Evolutionary conservation across 1,284 basidiomycete species (phyloP).

Genomic region (Marasmius fiardii): DNA sequence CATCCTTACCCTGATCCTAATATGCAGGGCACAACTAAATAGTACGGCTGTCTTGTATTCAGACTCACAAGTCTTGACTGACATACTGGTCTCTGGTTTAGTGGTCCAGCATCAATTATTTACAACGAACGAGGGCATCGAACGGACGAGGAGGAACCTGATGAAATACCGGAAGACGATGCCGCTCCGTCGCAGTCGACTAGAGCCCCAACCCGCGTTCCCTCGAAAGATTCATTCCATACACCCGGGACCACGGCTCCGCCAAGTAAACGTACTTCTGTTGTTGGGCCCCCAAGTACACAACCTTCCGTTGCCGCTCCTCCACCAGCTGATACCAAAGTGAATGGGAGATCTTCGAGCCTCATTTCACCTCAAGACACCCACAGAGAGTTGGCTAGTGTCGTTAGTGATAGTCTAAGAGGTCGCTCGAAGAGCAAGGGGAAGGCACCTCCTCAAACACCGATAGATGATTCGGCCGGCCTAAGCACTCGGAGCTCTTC

Average conservation of each 20-base stretch:
- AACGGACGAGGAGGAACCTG: conserved; percentile 65
- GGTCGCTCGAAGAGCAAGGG: conserved; percentile 14
- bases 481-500: conserved; percentile 15
- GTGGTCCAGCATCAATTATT: conserved; percentile 73
- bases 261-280: conserved; percentile 12
- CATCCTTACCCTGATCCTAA: conserved; percentile 5
- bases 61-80: neutral
- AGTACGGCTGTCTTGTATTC: conserved; percentile 41
- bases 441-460: conserved; percentile 13
- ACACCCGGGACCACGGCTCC: conserved; percentile 6
- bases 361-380: neutral
- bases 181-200: conserved; percentile 16
- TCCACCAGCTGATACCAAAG: neutral
- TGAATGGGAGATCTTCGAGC: neutral
- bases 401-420: conserved; percentile 7
- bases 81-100: conserved; percentile 21
- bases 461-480: conserved; percentile 4
- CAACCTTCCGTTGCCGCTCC: neutral
- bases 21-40: conserved; percentile 53
- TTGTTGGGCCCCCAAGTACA: neutral
- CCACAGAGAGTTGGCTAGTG: conserved; percentile 9
- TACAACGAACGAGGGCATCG: conserved; percentile 76
- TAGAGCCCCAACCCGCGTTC: conserved; percentile 15
- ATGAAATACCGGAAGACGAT: conserved; percentile 53
- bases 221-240: conserved; percentile 13